Evolutionary conservation across 345 rosid species (phyloP).

Genomic region (Hibiscus mutabilis): DNA sequence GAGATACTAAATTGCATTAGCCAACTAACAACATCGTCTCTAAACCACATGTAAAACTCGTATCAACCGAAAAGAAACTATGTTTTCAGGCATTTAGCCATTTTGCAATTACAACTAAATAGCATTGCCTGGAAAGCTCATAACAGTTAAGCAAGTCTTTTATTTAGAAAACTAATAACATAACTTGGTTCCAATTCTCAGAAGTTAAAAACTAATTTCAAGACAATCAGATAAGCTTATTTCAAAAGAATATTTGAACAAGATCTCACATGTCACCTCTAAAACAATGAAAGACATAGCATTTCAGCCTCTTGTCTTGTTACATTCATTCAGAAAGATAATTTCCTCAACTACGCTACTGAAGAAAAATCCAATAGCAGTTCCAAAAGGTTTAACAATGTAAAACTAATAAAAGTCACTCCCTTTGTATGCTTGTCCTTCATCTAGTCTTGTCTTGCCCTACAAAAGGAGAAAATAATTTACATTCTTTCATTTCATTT

Average conservation of each 20-base stretch:
- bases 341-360: slow-evolving; percentile 4
- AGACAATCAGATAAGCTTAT: not conserved
- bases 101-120: not conserved
- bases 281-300: too few species aligned
- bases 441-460: slow-evolving; percentile 88
- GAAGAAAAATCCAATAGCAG: slow-evolving; percentile 7
- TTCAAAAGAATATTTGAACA: not conserved
- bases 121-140: not conserved
- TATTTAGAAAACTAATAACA: not conserved
- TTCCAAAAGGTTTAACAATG: slow-evolving; percentile 22
- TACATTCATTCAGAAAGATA: not conserved
- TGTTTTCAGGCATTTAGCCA: not conserved
- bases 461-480: slow-evolving; percentile 56
- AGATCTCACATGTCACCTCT: not conserved
- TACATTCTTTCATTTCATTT: slow-evolving; percentile 28
- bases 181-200: not conserved
- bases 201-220: not conserved
- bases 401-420: slow-evolving; percentile 26
- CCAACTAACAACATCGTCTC: too few species aligned
- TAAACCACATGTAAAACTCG: too few species aligned
- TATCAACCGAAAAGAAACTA: not conserved
- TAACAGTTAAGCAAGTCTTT: not conserved
- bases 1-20: too few species aligned
- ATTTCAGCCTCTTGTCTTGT: too few species aligned
- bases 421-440: slow-evolving; percentile 47